A percentile compares a stretch with the other conserved stretches of the same genome.
Conservation (phyloP, 768 basidiomycete genomes). For the Podaxis pistillaris region DNA sequence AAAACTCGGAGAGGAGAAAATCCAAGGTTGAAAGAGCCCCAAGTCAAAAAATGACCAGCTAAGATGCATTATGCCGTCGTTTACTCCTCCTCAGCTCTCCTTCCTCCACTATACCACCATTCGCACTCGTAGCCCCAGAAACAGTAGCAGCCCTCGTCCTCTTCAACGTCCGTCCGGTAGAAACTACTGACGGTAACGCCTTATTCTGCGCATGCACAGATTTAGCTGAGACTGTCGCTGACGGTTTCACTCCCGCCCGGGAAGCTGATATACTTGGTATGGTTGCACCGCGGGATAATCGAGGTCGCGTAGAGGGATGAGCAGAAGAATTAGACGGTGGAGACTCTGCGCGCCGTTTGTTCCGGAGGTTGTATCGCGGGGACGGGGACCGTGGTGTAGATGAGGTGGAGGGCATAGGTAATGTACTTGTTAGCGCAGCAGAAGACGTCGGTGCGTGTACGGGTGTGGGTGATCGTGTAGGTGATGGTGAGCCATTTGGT, state of each 20-base stretch:
- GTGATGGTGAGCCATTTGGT: background rate
- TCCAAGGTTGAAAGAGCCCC: too few species aligned
- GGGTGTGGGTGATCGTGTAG: conserved; percentile 5
- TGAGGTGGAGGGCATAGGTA: conserved; percentile 12
- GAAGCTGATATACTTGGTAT: background rate
- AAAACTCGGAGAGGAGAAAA: too few species aligned
- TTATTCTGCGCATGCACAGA: conserved; percentile 6
- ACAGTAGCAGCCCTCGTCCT: background rate
- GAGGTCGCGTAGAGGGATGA: conserved; percentile 17
- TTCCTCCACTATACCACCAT: background rate
- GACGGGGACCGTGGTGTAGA: conserved; percentile 15
- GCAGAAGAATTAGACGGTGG: conserved; percentile 20
- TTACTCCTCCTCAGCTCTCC: background rate
- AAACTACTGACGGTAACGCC: background rate
- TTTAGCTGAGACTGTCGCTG: background rate
- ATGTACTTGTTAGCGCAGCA: background rate
- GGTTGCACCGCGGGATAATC: background rate
- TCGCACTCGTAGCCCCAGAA: background rate
- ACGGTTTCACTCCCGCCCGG: background rate
- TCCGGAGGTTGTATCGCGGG: conserved; percentile 34
- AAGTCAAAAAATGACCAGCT: too few species aligned
- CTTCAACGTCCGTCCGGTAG: conserved; percentile 3
- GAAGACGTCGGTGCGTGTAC: background rate
- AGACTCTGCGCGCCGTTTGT: conserved; percentile 23
- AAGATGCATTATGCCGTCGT: background rate